phyloP scores from a whole-genome alignment of 192 early-diverging fungal species.

The Coemansia reversa region DNA sequence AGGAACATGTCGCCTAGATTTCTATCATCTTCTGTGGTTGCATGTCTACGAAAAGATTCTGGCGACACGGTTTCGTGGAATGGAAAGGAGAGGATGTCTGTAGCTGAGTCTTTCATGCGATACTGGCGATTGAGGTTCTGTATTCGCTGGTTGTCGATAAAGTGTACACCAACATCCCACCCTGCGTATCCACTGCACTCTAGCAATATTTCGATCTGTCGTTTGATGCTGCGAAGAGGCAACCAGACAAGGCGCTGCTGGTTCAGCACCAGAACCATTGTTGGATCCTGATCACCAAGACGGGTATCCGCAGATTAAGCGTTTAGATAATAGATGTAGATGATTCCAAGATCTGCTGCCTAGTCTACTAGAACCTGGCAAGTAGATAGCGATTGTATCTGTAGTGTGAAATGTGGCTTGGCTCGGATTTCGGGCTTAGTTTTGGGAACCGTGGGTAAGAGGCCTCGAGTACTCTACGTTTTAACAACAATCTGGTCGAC shows the following conservation, averaged over 20 bases:
- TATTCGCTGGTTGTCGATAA: constrained; percentile 54
- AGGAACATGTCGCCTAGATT: constrained; percentile 67
- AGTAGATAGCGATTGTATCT: no score
- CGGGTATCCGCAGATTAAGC: no score
- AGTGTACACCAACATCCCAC: constrained; percentile 65
- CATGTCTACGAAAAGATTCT: constrained; percentile 26
- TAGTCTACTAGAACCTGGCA: no score
- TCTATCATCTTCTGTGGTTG: constrained; percentile 44
- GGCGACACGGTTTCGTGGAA: constrained; percentile 51
- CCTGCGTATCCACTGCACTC: constrained; percentile 54
- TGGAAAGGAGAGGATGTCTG: constrained; percentile 68
- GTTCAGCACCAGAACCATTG: constrained; percentile 43
- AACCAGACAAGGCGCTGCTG: constrained; percentile 45
- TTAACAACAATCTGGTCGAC: no score
- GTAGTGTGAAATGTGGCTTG: no score
- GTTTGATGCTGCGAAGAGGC: constrained; percentile 30
- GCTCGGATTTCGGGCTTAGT: no score
- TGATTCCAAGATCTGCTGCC: no score
- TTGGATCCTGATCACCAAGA: neutral
- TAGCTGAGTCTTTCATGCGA: constrained; percentile 54
- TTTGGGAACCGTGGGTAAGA: no score
- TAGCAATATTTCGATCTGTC: constrained; percentile 49
- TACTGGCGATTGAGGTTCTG: constrained; percentile 57
- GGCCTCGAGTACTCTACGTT: no score
- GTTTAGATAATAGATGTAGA: no score